Base-by-base conservation (phyloP, 1,284 basidiomycete species). In the Cerrena zonata region DNA sequence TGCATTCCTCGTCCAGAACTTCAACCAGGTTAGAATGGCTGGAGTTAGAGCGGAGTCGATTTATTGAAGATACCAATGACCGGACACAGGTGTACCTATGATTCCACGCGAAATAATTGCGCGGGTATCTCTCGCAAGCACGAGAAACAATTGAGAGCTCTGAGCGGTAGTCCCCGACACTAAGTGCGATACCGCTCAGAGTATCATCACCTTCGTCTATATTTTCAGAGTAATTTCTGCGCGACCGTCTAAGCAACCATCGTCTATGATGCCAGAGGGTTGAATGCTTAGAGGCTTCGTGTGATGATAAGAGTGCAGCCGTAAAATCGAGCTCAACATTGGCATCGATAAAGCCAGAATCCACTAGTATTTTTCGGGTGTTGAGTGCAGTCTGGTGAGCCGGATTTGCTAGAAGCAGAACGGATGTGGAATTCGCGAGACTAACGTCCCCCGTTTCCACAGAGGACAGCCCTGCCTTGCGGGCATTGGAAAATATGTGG, bases 81-180 rank as follows among this genome's bases (percentile, higher is more conserved):
- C 61, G 68, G 45, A 77, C 60, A 51, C 80, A 70, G 38, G 73
- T 72, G 47, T 69, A 69, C 57, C 80, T 77, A 58, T 86, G 79
- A 3, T 67, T 62, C 84, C 84, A 86, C 10, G 80, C 82, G 59
- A 82, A 77, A 59, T 86, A 86, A 58, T 86, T 86, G 24, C 84
- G 75, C 7, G 80, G 78, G 59, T 85, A 83, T 4, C 70, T 59
- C 57, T 80, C 77, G 64, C 78, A 80, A 38, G 81, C 77, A 39
- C 63, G 64, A 34, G 69, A 64, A 18, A 72, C 64, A 45, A 79
- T 55, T 1, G 59, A 58, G 26, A 84, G 65, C 61, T 86, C 84
- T 34, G 7, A 15, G 30, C 30, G 30, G 30, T 7, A 15, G 30
- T 34, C 30, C 15, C 15, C 30, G 15, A 34, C 30, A 15, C 30